These are phyloP conservation scores for Larix kaempferi DNA, from an alignment of 75 land plant genomes.

Conservation along the genomic window DNA sequence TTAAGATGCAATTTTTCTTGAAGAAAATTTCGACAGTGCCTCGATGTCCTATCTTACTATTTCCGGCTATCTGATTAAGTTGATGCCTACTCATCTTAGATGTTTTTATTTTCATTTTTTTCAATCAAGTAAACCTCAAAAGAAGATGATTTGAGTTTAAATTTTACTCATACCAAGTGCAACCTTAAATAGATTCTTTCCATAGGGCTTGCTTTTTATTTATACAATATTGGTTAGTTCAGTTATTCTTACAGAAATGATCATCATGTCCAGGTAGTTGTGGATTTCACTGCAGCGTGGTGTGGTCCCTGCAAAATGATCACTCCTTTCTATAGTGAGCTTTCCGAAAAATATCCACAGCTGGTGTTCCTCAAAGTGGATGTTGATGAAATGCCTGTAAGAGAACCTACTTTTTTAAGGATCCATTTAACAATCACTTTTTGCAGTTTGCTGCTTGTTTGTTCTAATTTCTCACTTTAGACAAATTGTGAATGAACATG, in stretches of 20 bases:
- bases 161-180: not conserved
- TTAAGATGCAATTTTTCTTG: no score
- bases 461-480: no score
- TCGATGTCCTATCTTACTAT: no score
- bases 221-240: not conserved
- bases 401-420: not conserved
- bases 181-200: not conserved
- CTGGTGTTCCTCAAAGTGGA: slow-evolving; percentile 45
- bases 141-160: not conserved
- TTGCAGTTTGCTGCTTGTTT: no score
- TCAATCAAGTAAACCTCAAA: not conserved
- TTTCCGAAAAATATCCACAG: slow-evolving; percentile 49
- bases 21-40: no score
- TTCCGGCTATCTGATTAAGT: not conserved
- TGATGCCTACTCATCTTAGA: not conserved
- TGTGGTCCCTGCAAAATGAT: slow-evolving; percentile 79
- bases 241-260: not conserved
- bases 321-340: slow-evolving; percentile 40
- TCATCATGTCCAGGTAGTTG: slow-evolving; percentile 55
- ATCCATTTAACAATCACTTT: no score
- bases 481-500: no score
- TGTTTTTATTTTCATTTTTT: not conserved
- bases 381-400: slow-evolving; percentile 60
- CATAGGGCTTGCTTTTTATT: not conserved
- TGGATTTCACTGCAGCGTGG: slow-evolving; percentile 88